Evolutionary conservation across 495 filamentous ascomycete species (phyloP), one percentile per base, ranked within the genome.

Genomic region (Sordaria brevicollis): DNA sequence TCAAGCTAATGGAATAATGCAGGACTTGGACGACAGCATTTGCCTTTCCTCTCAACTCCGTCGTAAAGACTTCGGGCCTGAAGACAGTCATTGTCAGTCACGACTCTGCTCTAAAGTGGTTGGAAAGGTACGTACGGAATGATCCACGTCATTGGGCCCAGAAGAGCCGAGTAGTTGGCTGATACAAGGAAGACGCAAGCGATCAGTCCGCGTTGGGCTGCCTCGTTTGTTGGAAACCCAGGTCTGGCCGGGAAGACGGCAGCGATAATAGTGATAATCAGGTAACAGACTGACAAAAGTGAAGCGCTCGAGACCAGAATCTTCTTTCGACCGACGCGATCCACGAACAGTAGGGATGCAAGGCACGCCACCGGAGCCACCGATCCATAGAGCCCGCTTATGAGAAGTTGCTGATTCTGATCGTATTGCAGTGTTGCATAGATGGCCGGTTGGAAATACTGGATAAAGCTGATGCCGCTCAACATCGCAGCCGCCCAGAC

Each of bases 171-270:
- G 72, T 84, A 89, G 65, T 88, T 75, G 4, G 82, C 83, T 54
- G 87, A 89, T 35, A 88, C 81, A 41, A 86, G 83, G 72, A 86
- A 86, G 78, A 89, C 86, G 71, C 84, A 83, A 31, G 87, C 84
- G 65, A 85, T 86, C 29, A 84, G 80, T 3, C 82, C 83, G n/a
- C 86, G 78, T 35, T 84, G 81, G 34, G 81, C 76, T 3, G 73
- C 71, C 39, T 80, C 81, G 65, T 77, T 78, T 8, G 75, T 80
- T 33, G 79, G 74, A 13, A 74, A 43, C 1, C 77, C 77, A 2
- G 78, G 76, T 1, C 71, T 74, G 0, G 82, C 82, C 0, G 86
- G 80, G 17, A 80, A 82, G 5, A 83, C 79, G 65, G 84, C 84
- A 2, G 84, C 80, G 36, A 85, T 80, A 68, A 87, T 81, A 0